Base-by-base conservation (phyloP, 768 basidiomycete species). In the Boletus subcaerulescens region DNA sequence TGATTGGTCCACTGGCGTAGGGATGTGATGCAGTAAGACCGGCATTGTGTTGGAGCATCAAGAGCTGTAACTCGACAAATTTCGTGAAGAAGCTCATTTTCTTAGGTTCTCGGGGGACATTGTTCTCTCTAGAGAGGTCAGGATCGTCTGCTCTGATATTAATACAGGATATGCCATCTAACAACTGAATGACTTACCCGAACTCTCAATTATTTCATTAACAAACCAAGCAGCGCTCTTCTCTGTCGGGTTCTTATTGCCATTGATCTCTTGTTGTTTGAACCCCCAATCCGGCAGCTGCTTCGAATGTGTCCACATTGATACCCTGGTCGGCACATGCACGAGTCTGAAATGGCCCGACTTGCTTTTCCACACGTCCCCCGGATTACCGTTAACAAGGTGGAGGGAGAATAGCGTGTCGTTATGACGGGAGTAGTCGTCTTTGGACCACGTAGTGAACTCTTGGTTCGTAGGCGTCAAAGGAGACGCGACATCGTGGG, bases 1-100 rank as follows among this genome's bases (percentile, higher is more conserved):
- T 94, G 73, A 98, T 87, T 6, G 97, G 94, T n/a, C 80, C 80
- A 55, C 90, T 91, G 4, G 97, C 94, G 69, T 99, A 99, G 40
- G 97, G 97, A 68, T 99, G 97, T 5, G 89, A 91, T n/a, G 93
- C 91, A 24, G 93, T 96, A 59, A 99, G 78, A 20, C 94, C 97
- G n/a, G 97, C 95, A 65, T 99, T 99, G 76, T 99, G 97, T 68
- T 97, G 93, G 60, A 98, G 74, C 96, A 98, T 98, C 52, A 96
- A 76, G 42, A 96, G 73, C 65, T 99, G 97, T 32, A 98, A 76
- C 71, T 99, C 96, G 29, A 77, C 83, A 64, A 95, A 98, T 74
- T 99, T 98, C 70, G 79, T 87, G 80, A 99, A 91, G 75, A 99
- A 99, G 70, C 85, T 89, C 77, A 93, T 81, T 49, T 75, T 77